Evolutionary conservation across 2,329 filamentous ascomycete genomes (phyloP).

Genomic region (Penicillium sp.): DNA sequence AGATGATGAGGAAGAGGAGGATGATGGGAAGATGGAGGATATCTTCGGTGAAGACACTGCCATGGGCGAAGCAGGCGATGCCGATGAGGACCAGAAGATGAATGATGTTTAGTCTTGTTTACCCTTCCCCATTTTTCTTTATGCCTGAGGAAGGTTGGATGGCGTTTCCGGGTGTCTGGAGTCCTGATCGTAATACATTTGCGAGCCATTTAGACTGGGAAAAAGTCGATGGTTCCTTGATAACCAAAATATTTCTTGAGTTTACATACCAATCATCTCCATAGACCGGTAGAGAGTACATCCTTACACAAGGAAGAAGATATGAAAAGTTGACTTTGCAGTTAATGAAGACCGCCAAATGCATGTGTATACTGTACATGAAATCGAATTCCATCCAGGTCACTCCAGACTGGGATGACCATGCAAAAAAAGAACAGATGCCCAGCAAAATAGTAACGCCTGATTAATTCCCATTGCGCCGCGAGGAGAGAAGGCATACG

Average conservation of each 20-base stretch:
- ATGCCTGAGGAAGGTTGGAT: neutral
- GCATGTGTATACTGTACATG: slow-evolving; percentile 24
- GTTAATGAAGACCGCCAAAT: slow-evolving; percentile 16
- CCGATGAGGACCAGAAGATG: slow-evolving; percentile 45
- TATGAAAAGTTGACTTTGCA: neutral
- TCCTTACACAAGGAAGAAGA: neutral
- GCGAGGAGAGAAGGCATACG: slow-evolving; percentile 16
- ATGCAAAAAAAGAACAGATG: slow-evolving; percentile 23
- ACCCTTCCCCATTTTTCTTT: neutral
- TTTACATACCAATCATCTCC: neutral
- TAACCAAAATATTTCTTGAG: neutral
- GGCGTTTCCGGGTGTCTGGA: slow-evolving; percentile 23
- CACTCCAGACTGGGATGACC: slow-evolving; percentile 12
- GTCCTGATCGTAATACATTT: slow-evolving; percentile 6
- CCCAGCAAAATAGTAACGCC: slow-evolving; percentile 22
- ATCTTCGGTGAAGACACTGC: slow-evolving; percentile 46
- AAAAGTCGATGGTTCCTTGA: neutral
- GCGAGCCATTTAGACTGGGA: neutral
- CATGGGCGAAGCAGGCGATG: slow-evolving; percentile 39
- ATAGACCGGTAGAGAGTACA: neutral
- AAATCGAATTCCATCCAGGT: slow-evolving; percentile 16
- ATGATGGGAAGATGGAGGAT: slow-evolving; percentile 51
- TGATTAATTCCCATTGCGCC: slow-evolving; percentile 19
- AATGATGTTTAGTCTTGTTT: slow-evolving; percentile 37
- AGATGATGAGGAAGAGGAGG: slow-evolving; percentile 42